Conservation (phyloP, 345 rosid species). For the Sonneratia caseolaris region DNA sequence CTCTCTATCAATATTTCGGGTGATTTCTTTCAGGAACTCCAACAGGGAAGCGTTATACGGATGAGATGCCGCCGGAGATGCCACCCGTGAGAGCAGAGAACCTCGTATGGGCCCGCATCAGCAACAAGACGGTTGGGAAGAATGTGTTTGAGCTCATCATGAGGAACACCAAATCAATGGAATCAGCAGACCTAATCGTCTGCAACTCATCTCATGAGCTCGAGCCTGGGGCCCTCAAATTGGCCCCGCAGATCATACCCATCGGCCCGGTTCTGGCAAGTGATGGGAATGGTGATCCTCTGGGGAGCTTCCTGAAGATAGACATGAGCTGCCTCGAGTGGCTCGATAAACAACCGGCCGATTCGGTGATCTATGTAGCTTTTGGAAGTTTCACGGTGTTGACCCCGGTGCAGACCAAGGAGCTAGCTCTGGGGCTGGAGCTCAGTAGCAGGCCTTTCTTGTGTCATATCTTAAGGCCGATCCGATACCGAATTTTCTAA, state of each 20-base stretch:
- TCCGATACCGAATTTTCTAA: no score
- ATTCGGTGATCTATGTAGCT: constrained; percentile 12
- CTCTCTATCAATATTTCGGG: not conserved
- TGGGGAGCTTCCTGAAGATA: constrained; percentile 12
- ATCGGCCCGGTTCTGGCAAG: constrained; percentile 11
- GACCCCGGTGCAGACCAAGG: constrained; percentile 9
- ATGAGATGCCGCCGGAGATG: constrained; percentile 9
- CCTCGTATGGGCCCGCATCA: constrained; percentile 10
- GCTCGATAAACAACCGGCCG: constrained; percentile 12
- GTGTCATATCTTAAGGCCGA: no score
- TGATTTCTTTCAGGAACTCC: constrained; percentile 5
- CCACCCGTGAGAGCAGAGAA: constrained; percentile 4
- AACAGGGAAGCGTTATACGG: not conserved
- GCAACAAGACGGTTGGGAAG: constrained; percentile 1
- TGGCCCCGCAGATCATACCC: constrained; percentile 4
- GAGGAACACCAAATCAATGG: not conserved
- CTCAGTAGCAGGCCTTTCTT: constrained; percentile 10
- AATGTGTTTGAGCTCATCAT: not conserved
- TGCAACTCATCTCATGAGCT: constrained; percentile 14
- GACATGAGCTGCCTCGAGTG: constrained; percentile 10
- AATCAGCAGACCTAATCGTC: constrained; percentile 5
- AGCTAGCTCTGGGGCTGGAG: constrained; percentile 15
- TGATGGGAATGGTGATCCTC: not conserved
- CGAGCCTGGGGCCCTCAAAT: constrained; percentile 12
- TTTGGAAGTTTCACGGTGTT: constrained; percentile 15